Base-by-base conservation (phyloP, 805 yeast species). In the Clavispora phyllophila region DNA sequence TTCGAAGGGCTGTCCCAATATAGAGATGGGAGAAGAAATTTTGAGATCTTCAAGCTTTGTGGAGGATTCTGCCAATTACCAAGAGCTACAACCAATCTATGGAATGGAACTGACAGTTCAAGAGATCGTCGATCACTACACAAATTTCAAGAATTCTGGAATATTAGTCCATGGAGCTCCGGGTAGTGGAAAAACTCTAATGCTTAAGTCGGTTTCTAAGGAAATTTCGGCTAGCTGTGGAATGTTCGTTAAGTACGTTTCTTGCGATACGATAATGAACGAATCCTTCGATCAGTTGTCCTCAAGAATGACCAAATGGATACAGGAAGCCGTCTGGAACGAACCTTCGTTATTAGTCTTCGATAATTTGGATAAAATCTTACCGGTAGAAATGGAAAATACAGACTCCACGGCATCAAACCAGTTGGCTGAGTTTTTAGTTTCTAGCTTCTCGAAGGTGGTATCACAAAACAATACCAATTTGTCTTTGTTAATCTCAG, bases 171-270 rank as follows among this genome's bases (percentile, higher is more conserved):
- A 79, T 50, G 98, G 97, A 0, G 63, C 81, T 18, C 68, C 86
- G 1, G 97, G 96, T 0, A 76, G 87, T 47, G 98, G 98, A 0
- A 91, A 91, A 58, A 68, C 93, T 0, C 62, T 79, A 2, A 47
- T 84, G 2, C 55, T 81, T 13, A 60, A 69, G 3, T 65, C 72
- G 20, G 56, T 84, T 0, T 53, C 70, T 0, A 44, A 63, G 1
- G 51, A 53, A 9, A 54, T 85, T 6, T 45, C 55, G 8, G 40
- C 58, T 1, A 56, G 64, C 2, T 59, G 70, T 28, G 76, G 82
- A 10, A 73, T 72, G 54, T 61, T 58, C 40, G 58, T 81, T 24
- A 71, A 73, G 50, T 54, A 70, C 45, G 61, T 85, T 49, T 57
- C 70, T 9, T 79, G 93, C 61, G 79, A 79, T 40, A 52, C 68